Percentiles rank a stretch among this genome's conserved stretches.
These are phyloP conservation scores for Calophaca sinica DNA, from an alignment of 306 rosid species.

Conservation along the genomic window DNA sequence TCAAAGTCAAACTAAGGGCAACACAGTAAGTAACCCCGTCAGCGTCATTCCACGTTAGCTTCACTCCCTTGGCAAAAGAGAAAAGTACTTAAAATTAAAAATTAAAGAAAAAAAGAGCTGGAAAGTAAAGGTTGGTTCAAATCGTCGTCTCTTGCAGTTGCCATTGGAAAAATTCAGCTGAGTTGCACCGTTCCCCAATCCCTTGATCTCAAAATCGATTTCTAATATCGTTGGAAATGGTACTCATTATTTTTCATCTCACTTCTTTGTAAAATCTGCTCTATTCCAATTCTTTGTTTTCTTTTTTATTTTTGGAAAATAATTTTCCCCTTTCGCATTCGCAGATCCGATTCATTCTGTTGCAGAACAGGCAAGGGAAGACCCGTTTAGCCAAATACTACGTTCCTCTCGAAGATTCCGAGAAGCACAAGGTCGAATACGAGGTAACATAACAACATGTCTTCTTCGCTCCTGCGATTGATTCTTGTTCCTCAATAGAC, in stretches of 20 bases:
- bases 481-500: background rate
- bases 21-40: too few relatives aligned
- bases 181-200: background rate
- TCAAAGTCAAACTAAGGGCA: too few relatives aligned
- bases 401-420: slow-evolving; percentile 97
- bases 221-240: slow-evolving; percentile 40
- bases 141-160: too few relatives aligned
- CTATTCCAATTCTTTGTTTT: background rate
- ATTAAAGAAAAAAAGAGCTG: too few relatives aligned
- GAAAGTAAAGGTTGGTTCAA: too few relatives aligned
- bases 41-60: too few relatives aligned
- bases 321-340: background rate
- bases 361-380: slow-evolving; percentile 95
- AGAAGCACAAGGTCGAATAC: slow-evolving; percentile 96
- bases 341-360: slow-evolving; percentile 97
- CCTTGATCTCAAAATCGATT: background rate
- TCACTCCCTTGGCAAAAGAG: too few relatives aligned
- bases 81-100: too few relatives aligned
- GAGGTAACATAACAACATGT: slow-evolving; percentile 60
- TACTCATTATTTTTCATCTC: slow-evolving; percentile 15
- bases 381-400: slow-evolving; percentile 94
- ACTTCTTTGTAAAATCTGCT: background rate
- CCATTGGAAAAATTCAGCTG: background rate
- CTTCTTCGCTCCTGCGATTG: background rate
- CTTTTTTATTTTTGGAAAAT: background rate